Evolutionary conservation across 208 protist species (phyloP).

Genomic region (Novymonas esmeraldas): DNA sequence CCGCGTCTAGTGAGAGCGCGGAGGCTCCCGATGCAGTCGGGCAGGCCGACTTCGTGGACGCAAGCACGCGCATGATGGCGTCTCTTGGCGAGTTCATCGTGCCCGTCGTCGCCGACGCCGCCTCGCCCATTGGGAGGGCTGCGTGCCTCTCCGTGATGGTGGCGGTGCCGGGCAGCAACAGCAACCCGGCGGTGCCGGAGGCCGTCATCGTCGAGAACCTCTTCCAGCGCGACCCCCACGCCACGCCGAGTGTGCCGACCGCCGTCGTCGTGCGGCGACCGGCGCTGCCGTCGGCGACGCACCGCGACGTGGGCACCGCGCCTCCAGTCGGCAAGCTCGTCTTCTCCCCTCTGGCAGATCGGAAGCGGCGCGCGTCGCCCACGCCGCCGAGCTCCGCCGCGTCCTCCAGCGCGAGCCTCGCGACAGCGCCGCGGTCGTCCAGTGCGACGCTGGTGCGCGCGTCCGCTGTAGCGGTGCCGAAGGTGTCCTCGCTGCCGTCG

Average conservation of each 20-base stretch:
- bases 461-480: too few species aligned
- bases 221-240: conserved; percentile 28
- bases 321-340: too few species aligned
- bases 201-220: conserved; percentile 37
- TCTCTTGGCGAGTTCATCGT: conserved; percentile 39
- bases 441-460: too few species aligned
- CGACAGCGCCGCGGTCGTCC: too few species aligned
- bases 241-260: conserved; percentile 1
- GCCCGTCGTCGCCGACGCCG: conserved; percentile 32
- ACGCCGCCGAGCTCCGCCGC: neutral
- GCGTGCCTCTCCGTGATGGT: conserved; percentile 35
- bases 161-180: conserved; percentile 20
- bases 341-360: neutral
- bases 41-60: conserved; percentile 1
- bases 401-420: neutral
- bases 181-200: conserved; percentile 34
- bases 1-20: too few species aligned
- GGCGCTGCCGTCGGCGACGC: neutral
- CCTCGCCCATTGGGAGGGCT: conserved; percentile 19
- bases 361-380: too few species aligned
- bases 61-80: conserved; percentile 38
- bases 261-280: conserved; percentile 3
- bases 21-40: too few species aligned
- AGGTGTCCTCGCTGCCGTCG: neutral
- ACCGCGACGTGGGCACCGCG: neutral